Evolutionary conservation across 2,329 filamentous ascomycete genomes (phyloP).

Genomic region (Penicillium sclerotiorum): DNA sequence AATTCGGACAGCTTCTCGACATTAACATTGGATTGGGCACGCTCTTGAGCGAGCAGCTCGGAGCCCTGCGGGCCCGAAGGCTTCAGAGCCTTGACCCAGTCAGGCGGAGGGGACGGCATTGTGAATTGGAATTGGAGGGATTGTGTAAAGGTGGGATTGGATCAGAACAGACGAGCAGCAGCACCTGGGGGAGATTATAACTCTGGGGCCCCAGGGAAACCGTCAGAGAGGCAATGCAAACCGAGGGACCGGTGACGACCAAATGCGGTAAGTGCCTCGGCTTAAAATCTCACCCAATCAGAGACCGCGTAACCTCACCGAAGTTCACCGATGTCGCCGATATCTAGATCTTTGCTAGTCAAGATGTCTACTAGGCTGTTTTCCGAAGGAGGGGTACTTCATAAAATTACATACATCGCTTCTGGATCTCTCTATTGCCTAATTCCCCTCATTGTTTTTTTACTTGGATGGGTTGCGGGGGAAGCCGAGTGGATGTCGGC

Average conservation of each 20-base stretch:
- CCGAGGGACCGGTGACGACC: constrained; percentile 21
- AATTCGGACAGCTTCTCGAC: constrained; percentile 69
- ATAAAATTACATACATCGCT: accelerated
- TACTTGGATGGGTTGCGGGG: constrained; percentile 1
- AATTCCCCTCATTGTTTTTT: neutral
- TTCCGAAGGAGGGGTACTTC: too few species aligned
- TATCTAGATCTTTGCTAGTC: neutral
- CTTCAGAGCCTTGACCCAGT: constrained; percentile 69
- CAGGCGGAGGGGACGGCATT: constrained; percentile 51
- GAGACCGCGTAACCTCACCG: constrained; percentile 11
- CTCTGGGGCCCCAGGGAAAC: neutral
- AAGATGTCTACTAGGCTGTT: neutral
- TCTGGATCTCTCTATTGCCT: neutral
- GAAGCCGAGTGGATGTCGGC: constrained; percentile 11
- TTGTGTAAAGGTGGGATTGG: neutral
- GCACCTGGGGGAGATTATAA: constrained; percentile 13
- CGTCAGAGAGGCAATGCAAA: constrained; percentile 10
- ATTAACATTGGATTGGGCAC: constrained; percentile 66
- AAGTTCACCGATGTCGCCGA: constrained; percentile 11
- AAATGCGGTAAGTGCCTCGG: constrained; percentile 28
- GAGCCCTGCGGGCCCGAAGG: constrained; percentile 68
- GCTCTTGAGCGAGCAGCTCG: constrained; percentile 70
- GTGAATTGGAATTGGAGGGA: constrained; percentile 4
- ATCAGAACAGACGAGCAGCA: constrained; percentile 2
- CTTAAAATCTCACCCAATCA: constrained; percentile 8